Evolutionary conservation across 169 alveolate genomes (phyloP).

Genomic region (Plasmodium gaboni): DNA sequence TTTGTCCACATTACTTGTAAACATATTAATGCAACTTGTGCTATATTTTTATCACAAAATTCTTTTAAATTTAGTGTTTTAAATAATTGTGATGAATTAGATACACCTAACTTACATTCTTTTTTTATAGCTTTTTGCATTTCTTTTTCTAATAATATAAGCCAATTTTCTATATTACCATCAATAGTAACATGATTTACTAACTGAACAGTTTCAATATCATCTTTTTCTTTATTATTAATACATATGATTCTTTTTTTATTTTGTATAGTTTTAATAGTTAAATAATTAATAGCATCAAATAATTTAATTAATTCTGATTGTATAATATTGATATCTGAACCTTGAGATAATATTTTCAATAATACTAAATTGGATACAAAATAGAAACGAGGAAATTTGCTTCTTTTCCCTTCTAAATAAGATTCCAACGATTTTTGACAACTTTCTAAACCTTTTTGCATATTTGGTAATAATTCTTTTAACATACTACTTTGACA

Average conservation of each 20-base stretch:
- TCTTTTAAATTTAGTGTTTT: slow-evolving; percentile 89
- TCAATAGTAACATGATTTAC: slow-evolving; percentile 94
- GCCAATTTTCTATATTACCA: slow-evolving; percentile 98
- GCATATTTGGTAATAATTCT: slow-evolving; percentile 93
- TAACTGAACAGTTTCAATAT: slow-evolving; percentile 92
- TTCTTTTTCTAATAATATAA: slow-evolving; percentile 91
- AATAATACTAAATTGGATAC: slow-evolving; percentile 96
- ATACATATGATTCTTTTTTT: slow-evolving; percentile 82
- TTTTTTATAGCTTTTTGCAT: slow-evolving; percentile 92
- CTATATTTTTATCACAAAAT: slow-evolving; percentile 92
- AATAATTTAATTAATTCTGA: slow-evolving; percentile 96
- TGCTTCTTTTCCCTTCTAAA: slow-evolving; percentile 96
- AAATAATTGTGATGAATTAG: slow-evolving; percentile 86
- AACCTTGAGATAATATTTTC: slow-evolving; percentile 95
- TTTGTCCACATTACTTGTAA: slow-evolving; percentile 95
- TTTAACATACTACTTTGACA: slow-evolving; percentile 96
- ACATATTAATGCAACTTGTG: slow-evolving; percentile 95
- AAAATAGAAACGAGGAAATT: slow-evolving; percentile 98
- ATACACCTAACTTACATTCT: slow-evolving; percentile 89
- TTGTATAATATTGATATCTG: slow-evolving; percentile 96
- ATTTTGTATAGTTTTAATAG: slow-evolving; percentile 85
- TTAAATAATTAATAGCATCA: slow-evolving; percentile 95
- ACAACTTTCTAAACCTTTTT: slow-evolving; percentile 94
- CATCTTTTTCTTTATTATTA: slow-evolving; percentile 90
- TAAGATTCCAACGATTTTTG: slow-evolving; percentile 95